Evolutionary conservation across 495 filamentous ascomycete genomes (phyloP).

Genomic region (Umbilicaria muhlenbergii): DNA sequence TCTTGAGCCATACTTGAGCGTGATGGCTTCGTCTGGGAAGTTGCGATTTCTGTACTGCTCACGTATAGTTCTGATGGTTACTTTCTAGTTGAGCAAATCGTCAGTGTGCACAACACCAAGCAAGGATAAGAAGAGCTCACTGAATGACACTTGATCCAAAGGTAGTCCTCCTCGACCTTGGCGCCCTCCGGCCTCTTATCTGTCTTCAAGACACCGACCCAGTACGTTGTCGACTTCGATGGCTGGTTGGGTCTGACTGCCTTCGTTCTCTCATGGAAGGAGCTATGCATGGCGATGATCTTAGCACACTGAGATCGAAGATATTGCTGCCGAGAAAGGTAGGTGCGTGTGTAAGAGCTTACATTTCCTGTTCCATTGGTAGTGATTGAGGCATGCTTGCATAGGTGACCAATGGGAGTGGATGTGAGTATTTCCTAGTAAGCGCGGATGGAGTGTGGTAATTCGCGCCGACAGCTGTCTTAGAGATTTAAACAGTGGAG

Average conservation of each 20-base stretch:
- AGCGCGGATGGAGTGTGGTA: no score
- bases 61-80: conserved; percentile 13
- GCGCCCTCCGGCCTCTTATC: not conserved
- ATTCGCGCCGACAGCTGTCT: no score
- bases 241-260: conserved; percentile 1
- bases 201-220: conserved; percentile 3
- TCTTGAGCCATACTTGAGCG: conserved; percentile 9
- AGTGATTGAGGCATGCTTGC: no score
- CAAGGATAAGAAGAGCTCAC: conserved; percentile 9
- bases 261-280: conserved; percentile 2
- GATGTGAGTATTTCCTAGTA: no score
- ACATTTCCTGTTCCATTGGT: no score
- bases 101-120: not conserved
- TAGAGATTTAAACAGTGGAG: no score
- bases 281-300: not conserved
- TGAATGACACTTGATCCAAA: conserved; percentile 21
- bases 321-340: no score
- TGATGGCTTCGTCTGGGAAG: conserved; percentile 1
- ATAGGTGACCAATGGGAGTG: no score
- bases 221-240: conserved; percentile 1
- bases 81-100: conserved; percentile 16
- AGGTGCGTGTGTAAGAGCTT: no score
- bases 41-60: conserved; percentile 13
- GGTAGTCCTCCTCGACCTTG: conserved; percentile 14
- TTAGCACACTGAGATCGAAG: not conserved